Base-by-base conservation (phyloP, 306 rosid genomes). In the Lathyrus sativus region DNA sequence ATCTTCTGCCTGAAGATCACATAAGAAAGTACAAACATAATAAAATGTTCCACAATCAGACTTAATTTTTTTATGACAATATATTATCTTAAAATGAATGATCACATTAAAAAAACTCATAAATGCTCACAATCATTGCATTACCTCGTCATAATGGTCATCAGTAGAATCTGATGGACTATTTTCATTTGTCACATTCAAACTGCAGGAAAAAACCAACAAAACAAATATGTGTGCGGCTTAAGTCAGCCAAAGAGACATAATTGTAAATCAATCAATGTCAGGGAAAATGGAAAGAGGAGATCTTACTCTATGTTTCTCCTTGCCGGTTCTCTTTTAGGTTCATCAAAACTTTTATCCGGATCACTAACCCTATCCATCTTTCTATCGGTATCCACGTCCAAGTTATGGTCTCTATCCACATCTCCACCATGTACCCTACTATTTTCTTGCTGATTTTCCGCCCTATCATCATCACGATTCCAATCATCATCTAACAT, bases 231-330 rank as follows among this genome's bases (percentile, higher is more conserved):
- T 19, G 55, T 17, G 64, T 26, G 45, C 53, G 68, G 48, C 64
- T 48, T 14, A 63, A 18, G 70, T 62, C 80, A 77, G 62, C 73
- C 74, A 26, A 44, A 51, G 63, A 72, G 39, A 53, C 68, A 58
- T 10, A 55, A 42, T 44, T 50, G 48, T 48, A 57, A 64, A 57
- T 70, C 48, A 79, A 87, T 37, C 11, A 22, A 64, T 50, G 64
- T 19, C 26, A 38, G 43, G 10, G 45, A 13, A 68, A 67, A 45
- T 15, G 22, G 15, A 22, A 4, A 29, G 67, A 43, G 55, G 67
- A 71, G 31, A 48, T 66, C 85, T 77, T 79, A 93, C 99, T 83
- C 81, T 17, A 67, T 82, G 78, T 72, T 73, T 81, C 91, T 82
- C 78, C 85, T 85, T 3, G 83, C 44, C 28, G 38, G 73, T 33